Percentiles rank a stretch among this genome's conserved stretches.
Conservation (phyloP, 768 basidiomycete genomes). For the Mycena floridula region DNA sequence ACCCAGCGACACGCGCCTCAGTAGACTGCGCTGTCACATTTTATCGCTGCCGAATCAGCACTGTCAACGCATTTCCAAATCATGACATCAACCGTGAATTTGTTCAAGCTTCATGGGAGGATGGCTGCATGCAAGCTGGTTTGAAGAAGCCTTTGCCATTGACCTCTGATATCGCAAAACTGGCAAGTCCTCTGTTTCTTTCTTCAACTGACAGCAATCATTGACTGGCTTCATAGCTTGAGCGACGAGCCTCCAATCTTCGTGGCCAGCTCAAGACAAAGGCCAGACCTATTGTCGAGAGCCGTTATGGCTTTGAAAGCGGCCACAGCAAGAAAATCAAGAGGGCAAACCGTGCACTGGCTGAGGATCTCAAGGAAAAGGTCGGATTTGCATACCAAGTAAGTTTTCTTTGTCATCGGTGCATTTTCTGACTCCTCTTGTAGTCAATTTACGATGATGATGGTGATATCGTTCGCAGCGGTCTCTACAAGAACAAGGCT, state of each 20-base stretch:
- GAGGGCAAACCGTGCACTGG: constrained; percentile 9
- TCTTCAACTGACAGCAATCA: not conserved
- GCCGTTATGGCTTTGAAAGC: constrained; percentile 15
- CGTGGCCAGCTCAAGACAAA: constrained; percentile 17
- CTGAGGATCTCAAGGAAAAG: not conserved
- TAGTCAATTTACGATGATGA: not conserved
- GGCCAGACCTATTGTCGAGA: constrained; percentile 9
- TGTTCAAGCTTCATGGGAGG: not conserved
- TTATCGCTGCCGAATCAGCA: not conserved
- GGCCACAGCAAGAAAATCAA: constrained; percentile 12
- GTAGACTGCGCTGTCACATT: not conserved
- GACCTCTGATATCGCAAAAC: not conserved
- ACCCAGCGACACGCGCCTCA: too few species aligned
- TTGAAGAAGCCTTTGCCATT: not conserved
- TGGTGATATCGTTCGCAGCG: not conserved
- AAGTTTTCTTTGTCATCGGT: too few species aligned
- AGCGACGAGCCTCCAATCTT: constrained; percentile 15
- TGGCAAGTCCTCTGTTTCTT: not conserved
- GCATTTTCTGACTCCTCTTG: not conserved
- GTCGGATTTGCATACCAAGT: not conserved
- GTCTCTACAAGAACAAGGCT: not conserved
- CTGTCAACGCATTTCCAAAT: not conserved
- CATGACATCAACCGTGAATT: not conserved
- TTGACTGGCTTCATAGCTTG: not conserved
- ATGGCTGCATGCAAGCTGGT: not conserved